Evolutionary conservation across 441 rosid species (phyloP), one percentile per base, ranked within the genome.

Genomic region (Gossypium trilobum): DNA sequence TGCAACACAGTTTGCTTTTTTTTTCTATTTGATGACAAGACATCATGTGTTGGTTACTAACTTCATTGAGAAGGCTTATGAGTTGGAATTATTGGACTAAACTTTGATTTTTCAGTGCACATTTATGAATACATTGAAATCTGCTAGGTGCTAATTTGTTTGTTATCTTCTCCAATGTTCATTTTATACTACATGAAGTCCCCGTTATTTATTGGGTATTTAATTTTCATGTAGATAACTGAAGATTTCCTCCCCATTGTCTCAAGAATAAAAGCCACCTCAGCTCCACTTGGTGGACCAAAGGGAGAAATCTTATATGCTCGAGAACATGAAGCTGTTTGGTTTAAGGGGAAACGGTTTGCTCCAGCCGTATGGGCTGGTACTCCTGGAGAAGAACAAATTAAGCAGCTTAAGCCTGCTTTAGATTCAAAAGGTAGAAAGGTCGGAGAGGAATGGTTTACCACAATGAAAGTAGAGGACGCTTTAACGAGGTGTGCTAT

Each of bases 401-500:
- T 95, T 74, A 89, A 91, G 79, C 95, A 87, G 79, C 95, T 95
- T 72, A 92, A 84, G 81, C 85, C 87, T 77, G 96, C 99, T 56
- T 2, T 87, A 64, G 99, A 95, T 85, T 87, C 98, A 1, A 95
- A 89, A 87, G 97, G 97, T 23, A 89, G 85, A 88, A 95, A 86
- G 75, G 96, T 95, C 75, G 98, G 99, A 42, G 99, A 95, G 84
- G 99, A 95, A 81, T 95, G 99, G 98, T 95, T 87, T 85, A 92
- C 88, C 54, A 87, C 98, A 19, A 57, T 72, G 67, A 92, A 88
- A 79, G 95, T 95, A 78, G 98, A 95, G 81, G 82, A 69, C 80
- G 98, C 98, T 76, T 76, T 92, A 77, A 78, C 74, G 75, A 95
- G 96, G 98, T 92, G 22, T 36, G 77, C 44, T 63, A 23, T 66